phyloP scores from a whole-genome alignment of 2,329 filamentous ascomycete species.

The Colletotrichum tanaceti region DNA sequence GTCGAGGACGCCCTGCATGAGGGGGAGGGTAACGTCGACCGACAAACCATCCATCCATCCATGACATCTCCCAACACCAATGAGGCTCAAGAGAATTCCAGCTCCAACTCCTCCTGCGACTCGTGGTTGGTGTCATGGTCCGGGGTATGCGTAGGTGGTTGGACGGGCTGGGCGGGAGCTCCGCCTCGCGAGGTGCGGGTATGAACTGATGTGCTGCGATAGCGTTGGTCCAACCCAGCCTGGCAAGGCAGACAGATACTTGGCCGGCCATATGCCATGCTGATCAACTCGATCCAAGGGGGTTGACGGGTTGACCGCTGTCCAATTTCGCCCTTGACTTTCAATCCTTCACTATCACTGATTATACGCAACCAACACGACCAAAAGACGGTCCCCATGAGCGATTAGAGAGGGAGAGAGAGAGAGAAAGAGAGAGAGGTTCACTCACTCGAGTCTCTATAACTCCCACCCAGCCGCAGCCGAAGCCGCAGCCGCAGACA shows the following conservation, averaged over 20 bases:
- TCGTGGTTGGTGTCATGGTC: conserved; percentile 23
- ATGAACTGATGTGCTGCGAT: conserved; percentile 19
- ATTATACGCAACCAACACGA: background rate
- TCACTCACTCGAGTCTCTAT: conserved; percentile 8
- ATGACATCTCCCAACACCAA: conserved; percentile 20
- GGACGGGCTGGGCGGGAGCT: conserved; percentile 11
- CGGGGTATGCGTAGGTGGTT: conserved; percentile 16
- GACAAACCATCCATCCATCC: background rate
- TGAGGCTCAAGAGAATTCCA: conserved; percentile 29
- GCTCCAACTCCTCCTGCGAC: conserved; percentile 17
- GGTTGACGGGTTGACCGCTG: background rate
- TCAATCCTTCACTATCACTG: background rate
- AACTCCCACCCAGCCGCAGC: background rate
- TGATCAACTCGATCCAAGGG: background rate
- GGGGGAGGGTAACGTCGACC: too few relatives aligned
- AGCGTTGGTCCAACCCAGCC: conserved; percentile 11
- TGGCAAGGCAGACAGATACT: conserved; percentile 32
- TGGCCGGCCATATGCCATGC: background rate
- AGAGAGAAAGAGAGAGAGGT: too few relatives aligned
- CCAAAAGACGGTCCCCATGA: background rate
- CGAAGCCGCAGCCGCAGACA: background rate
- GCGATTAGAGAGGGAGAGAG: too few relatives aligned
- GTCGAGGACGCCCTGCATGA: conserved; percentile 14
- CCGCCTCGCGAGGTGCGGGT: conserved; percentile 30
- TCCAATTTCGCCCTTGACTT: background rate